Conservation (phyloP, 2,329 filamentous ascomycete species). For the Scedosporium apiospermum region DNA sequence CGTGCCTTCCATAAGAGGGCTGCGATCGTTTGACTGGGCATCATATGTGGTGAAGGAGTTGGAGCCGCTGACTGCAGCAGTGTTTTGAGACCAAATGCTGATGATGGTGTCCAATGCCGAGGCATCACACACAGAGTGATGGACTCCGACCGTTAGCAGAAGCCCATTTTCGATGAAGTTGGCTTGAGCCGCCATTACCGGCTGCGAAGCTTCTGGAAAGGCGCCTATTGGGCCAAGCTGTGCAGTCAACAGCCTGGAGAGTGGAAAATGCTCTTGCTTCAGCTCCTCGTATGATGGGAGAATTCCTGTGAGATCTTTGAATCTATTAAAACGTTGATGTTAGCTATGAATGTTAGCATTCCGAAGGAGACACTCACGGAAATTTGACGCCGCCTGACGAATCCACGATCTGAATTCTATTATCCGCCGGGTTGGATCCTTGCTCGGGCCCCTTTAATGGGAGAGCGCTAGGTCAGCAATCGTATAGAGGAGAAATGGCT, state of each 20-base stretch:
- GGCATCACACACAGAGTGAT: background rate
- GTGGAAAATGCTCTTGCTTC: background rate
- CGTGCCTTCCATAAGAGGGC: background rate
- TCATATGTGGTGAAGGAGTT: background rate
- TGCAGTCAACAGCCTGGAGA: background rate
- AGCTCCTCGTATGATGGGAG: background rate
- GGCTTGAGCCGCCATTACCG: background rate
- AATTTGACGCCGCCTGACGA: background rate
- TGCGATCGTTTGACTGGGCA: background rate
- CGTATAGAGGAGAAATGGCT: background rate
- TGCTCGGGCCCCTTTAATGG: background rate
- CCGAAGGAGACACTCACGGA: background rate
- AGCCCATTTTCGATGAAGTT: conserved; percentile 2
- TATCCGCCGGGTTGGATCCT: background rate
- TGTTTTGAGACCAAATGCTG: background rate
- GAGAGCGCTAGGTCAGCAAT: background rate
- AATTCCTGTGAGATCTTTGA: background rate
- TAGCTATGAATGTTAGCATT: background rate
- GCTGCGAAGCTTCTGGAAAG: background rate
- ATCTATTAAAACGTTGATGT: background rate
- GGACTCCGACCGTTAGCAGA: background rate
- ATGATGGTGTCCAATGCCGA: background rate
- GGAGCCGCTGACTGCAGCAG: background rate
- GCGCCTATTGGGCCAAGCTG: background rate
- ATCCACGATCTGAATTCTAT: background rate